Conservation (phyloP, 129 eudicot species). For the Gnaphalium uliginosum region DNA sequence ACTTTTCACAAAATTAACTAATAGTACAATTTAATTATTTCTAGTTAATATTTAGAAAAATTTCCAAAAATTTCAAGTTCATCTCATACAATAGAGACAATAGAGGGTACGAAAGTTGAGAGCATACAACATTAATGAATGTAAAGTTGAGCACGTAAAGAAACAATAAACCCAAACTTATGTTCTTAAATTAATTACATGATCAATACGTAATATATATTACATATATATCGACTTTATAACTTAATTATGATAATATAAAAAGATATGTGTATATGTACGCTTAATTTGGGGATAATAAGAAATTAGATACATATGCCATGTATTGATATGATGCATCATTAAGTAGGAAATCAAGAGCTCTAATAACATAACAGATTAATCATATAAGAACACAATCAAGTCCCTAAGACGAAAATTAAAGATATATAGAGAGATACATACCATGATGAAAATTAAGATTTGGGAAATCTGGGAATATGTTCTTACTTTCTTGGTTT, state of each 20-base stretch:
- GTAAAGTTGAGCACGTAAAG: too few relatives aligned
- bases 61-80: too few relatives aligned
- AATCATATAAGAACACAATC: neutral
- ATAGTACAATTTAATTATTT: too few relatives aligned
- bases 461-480: slow-evolving; percentile 20
- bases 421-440: slow-evolving; percentile 3
- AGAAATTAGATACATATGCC: neutral
- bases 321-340: neutral
- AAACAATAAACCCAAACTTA: too few relatives aligned
- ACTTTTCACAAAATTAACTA: neutral
- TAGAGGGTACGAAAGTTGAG: too few relatives aligned
- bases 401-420: slow-evolving; percentile 3
- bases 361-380: neutral
- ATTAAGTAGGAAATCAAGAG: slow-evolving; percentile 15
- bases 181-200: too few relatives aligned
- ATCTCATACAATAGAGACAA: too few relatives aligned
- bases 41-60: neutral
- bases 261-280: neutral
- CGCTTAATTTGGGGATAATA: neutral
- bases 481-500: slow-evolving; percentile 10
- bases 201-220: too few relatives aligned
- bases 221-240: too few relatives aligned
- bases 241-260: too few relatives aligned
- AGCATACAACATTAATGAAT: too few relatives aligned
- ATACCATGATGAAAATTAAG: slow-evolving; percentile 29